A percentile compares a stretch with the other conserved stretches of the same genome.
These are phyloP conservation scores for Pythium dissotocum DNA, from an alignment of 352 stramenopile species.

Conservation along the genomic window DNA sequence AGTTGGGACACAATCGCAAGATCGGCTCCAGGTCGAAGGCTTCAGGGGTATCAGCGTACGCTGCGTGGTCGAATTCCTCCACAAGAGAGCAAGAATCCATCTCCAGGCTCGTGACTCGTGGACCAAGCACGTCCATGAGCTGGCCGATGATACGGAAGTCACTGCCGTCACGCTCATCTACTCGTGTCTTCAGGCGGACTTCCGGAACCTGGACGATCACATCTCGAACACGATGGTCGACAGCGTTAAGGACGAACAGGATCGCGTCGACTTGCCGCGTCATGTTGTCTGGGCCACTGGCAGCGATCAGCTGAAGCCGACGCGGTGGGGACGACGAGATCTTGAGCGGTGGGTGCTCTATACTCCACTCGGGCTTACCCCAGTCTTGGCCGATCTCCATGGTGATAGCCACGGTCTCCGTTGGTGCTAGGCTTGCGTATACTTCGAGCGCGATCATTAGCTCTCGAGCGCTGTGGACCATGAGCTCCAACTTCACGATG, in stretches of 20 bases:
- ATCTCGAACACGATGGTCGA: background rate
- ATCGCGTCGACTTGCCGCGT: background rate
- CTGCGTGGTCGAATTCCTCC: slow-evolving; percentile 7
- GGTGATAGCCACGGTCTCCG: background rate
- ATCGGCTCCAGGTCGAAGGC: slow-evolving; percentile 2
- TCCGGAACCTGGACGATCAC: background rate
- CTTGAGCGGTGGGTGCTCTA: background rate
- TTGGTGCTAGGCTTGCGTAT: background rate
- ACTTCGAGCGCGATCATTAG: background rate
- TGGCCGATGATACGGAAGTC: background rate
- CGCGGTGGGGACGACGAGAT: background rate
- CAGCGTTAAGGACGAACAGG: background rate
- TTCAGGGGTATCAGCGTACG: background rate
- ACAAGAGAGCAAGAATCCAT: slow-evolving; percentile 3
- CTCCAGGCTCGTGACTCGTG: background rate
- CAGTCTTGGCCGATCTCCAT: background rate
- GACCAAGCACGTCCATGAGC: background rate
- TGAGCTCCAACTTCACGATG: background rate
- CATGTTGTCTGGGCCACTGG: background rate
- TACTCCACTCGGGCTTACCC: background rate
- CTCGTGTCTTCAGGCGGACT: background rate
- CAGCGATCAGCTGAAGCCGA: background rate
- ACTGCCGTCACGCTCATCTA: background rate
- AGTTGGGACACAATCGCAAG: slow-evolving; percentile 4
- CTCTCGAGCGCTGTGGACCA: background rate